Evolutionary conservation across 192 early-diverging fungal genomes (phyloP).

Genomic region (Helicostylum pulchrum): DNA sequence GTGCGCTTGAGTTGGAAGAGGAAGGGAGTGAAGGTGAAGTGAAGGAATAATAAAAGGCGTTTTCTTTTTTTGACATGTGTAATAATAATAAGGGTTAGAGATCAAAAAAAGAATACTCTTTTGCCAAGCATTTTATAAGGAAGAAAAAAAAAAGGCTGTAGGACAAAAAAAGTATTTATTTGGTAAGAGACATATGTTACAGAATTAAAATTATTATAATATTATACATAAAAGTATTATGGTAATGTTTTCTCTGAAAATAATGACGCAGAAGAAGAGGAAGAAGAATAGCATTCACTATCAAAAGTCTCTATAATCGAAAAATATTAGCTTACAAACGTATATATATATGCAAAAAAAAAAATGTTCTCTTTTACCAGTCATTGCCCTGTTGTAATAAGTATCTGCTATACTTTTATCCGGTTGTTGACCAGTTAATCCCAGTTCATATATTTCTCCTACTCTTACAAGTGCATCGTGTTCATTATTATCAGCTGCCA

Average conservation of each 20-base stretch:
- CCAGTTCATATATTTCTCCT: constrained; percentile 20
- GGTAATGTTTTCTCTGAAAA: neutral
- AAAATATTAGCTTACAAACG: too few species aligned
- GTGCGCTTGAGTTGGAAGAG: neutral
- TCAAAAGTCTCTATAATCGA: neutral
- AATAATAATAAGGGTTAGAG: neutral
- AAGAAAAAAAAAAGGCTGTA: neutral
- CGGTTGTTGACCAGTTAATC: neutral
- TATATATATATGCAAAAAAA: too few species aligned
- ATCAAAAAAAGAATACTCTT: neutral
- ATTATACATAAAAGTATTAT: neutral
- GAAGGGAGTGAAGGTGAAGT: neutral
- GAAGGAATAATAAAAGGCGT: neutral
- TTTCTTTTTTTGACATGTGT: constrained; percentile 6
- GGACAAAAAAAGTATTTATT: neutral
- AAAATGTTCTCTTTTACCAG: neutral
- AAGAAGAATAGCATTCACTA: neutral
- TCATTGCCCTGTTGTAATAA: constrained; percentile 4
- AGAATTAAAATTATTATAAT: too few species aligned
- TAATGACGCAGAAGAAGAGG: neutral
- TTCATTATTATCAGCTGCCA: constrained; percentile 28
- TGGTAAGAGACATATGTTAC: neutral
- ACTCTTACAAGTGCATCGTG: constrained; percentile 23
- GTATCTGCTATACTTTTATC: neutral
- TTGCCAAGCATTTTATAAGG: constrained; percentile 6